Evolutionary conservation across 768 basidiomycete species (phyloP), one percentile per base, ranked within the genome.

Genomic region (Tulasnella sp.): DNA sequence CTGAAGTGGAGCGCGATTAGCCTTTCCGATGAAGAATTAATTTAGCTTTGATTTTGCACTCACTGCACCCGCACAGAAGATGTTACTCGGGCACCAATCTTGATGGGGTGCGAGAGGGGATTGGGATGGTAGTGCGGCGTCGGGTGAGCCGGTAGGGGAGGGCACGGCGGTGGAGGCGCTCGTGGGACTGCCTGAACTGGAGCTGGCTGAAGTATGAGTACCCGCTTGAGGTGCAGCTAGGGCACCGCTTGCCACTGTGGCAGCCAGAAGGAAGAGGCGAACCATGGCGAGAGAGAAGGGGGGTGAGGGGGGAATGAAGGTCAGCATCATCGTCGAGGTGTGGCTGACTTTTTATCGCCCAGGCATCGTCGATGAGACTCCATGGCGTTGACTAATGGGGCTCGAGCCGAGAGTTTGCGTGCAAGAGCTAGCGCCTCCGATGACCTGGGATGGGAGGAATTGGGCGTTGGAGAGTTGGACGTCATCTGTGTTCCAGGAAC

Each of bases 31-130:
- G 29, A 23, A 42, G 13, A 32, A 18, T 40, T 2, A 10, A 9
- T 23, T 18, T 3, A 6, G 20, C 2, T 3, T 7, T 23, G 9
- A 67, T 11, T 26, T 40, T 40, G 37, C 1, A 86, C 91, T 79
- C 82, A 94, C 93, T 35, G 87, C 76, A 46, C 94, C 94, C 2
- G 93, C 87, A 82, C 94, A 95, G 84, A 93, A 95, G 75, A 95
- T 93, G 74, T 91, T 84, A 70, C 88, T 88, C 0, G 88, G 87
- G 82, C 93, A 95, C 93, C 93, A 95, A 67, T 87, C 83, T 84
- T 95, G 93, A 57, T 84, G 86, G 0, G 92, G 91, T 23, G 93
- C 91, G 20, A 91, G 80, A 7, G 89, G 83, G 32, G 83, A 88
- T 81, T 93, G 91, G 0, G 92, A 90, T 20, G 93, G 92, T 57